A percentile compares a stretch with the other conserved stretches of the same genome.
These are phyloP conservation scores for Copromyces sp. DNA, from an alignment of 495 filamentous ascomycete genomes.

Conservation along the genomic window DNA sequence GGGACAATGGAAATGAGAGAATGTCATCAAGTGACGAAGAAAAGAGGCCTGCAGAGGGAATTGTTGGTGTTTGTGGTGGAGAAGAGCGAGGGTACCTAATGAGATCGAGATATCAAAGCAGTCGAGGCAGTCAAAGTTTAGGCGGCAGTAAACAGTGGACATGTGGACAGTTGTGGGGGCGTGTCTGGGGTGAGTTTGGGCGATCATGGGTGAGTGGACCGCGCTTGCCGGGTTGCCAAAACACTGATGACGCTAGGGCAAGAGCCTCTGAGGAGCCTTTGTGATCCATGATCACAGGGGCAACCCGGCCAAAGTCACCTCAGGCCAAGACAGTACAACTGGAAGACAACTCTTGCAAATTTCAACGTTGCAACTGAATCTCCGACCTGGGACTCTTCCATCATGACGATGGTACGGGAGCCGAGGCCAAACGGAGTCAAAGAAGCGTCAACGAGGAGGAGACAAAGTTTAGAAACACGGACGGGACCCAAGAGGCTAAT, in stretches of 20 bases:
- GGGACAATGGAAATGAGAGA: background rate
- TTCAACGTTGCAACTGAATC: background rate
- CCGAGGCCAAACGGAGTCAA: background rate
- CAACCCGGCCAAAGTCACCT: background rate
- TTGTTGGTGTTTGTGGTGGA: background rate
- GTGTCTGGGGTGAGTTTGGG: slow-evolving; percentile 9
- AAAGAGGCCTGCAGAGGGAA: background rate
- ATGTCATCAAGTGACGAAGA: background rate
- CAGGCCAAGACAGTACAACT: background rate
- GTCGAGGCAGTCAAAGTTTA: background rate
- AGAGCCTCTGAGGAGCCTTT: slow-evolving; percentile 9
- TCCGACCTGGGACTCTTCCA: background rate
- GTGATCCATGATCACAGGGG: background rate
- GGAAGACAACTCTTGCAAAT: background rate
- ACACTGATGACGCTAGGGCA: slow-evolving; percentile 16
- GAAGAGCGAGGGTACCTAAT: background rate
- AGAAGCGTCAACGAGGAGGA: background rate
- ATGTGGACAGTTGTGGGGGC: background rate
- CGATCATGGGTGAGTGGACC: slow-evolving; percentile 22
- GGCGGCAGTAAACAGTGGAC: background rate
- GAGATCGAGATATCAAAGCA: background rate
- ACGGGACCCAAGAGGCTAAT: background rate
- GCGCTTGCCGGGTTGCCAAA: slow-evolving; percentile 19
- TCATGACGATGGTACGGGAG: background rate
- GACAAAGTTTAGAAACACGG: background rate